A percentile compares a stretch with the other conserved stretches of the same genome.
Conservation (phyloP, 2,329 filamentous ascomycete species). For the Exophiala xenobiotica region DNA sequence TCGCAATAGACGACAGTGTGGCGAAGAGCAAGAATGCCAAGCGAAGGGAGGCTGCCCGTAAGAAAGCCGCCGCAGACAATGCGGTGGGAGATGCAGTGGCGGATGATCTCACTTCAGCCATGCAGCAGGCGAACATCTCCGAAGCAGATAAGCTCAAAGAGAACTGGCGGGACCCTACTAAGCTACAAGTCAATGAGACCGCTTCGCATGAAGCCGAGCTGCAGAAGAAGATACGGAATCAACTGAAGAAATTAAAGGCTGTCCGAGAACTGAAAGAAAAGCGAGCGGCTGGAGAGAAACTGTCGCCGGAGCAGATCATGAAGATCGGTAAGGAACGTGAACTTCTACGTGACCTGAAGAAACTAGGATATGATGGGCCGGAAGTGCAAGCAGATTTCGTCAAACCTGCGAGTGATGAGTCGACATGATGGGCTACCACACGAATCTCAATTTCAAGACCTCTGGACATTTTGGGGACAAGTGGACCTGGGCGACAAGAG, state of each 20-base stretch:
- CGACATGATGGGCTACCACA: background rate
- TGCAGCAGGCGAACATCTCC: slow-evolving; percentile 21
- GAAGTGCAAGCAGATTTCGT: slow-evolving; percentile 35
- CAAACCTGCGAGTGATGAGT: slow-evolving; percentile 3
- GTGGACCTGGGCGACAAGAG: too few relatives aligned
- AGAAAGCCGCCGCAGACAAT: slow-evolving; percentile 57
- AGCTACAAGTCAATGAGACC: slow-evolving; percentile 31
- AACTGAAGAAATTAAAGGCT: slow-evolving; percentile 94
- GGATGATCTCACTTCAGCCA: slow-evolving; percentile 36
- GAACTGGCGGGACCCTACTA: slow-evolving; percentile 30
- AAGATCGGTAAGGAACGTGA: slow-evolving; percentile 98
- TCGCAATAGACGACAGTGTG: slow-evolving; percentile 49
- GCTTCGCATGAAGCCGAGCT: slow-evolving; percentile 70
- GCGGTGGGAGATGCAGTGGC: slow-evolving; percentile 33
- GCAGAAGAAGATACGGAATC: slow-evolving; percentile 87
- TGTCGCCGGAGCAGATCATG: slow-evolving; percentile 91
- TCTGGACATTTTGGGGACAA: background rate
- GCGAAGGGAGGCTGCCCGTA: slow-evolving; percentile 57
- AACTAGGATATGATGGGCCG: slow-evolving; percentile 78
- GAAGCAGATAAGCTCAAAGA: slow-evolving; percentile 30
- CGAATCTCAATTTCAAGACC: background rate
- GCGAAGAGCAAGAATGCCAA: slow-evolving; percentile 85
- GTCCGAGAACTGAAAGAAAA: slow-evolving; percentile 86
- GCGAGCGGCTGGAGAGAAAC: slow-evolving; percentile 78
- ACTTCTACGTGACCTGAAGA: slow-evolving; percentile 81